Conservation (phyloP, 305 asterid genomes). For the Nicotiana rustica region DNA sequence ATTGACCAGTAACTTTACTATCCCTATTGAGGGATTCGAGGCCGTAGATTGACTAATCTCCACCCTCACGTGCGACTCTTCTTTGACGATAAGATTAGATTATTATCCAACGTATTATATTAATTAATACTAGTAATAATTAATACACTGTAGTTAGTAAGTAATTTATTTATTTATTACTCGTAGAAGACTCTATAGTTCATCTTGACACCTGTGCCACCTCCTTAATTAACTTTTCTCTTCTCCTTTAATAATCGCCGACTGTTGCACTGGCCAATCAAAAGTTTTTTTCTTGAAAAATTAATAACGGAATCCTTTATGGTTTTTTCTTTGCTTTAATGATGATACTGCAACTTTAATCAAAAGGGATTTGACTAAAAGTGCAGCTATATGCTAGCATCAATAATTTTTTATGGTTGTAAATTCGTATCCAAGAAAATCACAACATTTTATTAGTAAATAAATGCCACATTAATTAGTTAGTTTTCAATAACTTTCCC, state of each 20-base stretch:
- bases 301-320: constrained; percentile 16
- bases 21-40: constrained; percentile 51
- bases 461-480: neutral
- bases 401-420: neutral
- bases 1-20: constrained; percentile 49
- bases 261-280: constrained; percentile 35
- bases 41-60: constrained; percentile 53
- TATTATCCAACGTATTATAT: neutral
- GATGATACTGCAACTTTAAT: constrained; percentile 30
- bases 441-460: neutral
- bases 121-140: neutral
- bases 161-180: neutral
- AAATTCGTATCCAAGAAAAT: neutral
- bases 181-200: neutral
- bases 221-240: constrained; percentile 16
- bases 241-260: constrained; percentile 49
- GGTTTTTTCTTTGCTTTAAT: constrained; percentile 31
- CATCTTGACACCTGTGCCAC: constrained; percentile 49
- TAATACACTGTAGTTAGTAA: constrained; percentile 25
- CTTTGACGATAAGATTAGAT: constrained; percentile 35
- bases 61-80: constrained; percentile 62
- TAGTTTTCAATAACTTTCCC: neutral
- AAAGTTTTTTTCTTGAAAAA: neutral
- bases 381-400: constrained; percentile 27
- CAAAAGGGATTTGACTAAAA: constrained; percentile 31